These are phyloP conservation scores for Phaeosphaeriaceae sp. DNA, from an alignment of 2,329 filamentous ascomycete species.

Conservation along the genomic window DNA sequence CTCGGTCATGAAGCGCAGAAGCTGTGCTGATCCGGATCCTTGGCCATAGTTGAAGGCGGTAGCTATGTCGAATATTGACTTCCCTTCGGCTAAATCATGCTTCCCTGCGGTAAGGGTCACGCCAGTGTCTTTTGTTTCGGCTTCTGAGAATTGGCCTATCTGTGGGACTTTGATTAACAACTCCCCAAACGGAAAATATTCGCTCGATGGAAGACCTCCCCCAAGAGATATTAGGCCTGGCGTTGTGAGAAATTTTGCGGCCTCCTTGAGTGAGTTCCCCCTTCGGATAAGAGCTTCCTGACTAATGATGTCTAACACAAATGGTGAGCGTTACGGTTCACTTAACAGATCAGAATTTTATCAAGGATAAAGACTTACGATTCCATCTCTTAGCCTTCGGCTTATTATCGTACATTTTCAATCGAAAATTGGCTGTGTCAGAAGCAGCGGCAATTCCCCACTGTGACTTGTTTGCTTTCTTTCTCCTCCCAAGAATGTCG, in stretches of 20 bases:
- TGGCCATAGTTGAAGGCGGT: constrained; percentile 95
- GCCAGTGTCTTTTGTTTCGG: constrained; percentile 67
- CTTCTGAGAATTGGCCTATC: constrained; percentile 72
- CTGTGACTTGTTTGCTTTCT: constrained; percentile 71
- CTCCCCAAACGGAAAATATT: constrained; percentile 90
- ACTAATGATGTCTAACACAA: constrained; percentile 49
- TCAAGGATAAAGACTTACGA: constrained; percentile 62
- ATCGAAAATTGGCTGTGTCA: constrained; percentile 81
- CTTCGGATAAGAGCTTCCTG: constrained; percentile 62
- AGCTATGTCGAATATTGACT: constrained; percentile 73
- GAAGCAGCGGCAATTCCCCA: constrained; percentile 79
- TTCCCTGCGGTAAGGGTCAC: constrained; percentile 74
- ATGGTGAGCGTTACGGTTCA: constrained; percentile 8
- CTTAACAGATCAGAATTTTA: neutral
- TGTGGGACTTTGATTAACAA: constrained; percentile 76
- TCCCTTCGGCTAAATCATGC: constrained; percentile 75
- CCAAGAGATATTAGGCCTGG: constrained; percentile 91
- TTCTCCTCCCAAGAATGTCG: constrained; percentile 70
- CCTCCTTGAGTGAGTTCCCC: constrained; percentile 74
- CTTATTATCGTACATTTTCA: constrained; percentile 66
- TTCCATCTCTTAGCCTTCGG: constrained; percentile 85
- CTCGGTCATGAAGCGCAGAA: constrained; percentile 90
- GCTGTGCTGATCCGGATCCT: constrained; percentile 81
- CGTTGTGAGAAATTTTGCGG: constrained; percentile 77
- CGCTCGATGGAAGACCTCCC: constrained; percentile 84